Base-by-base conservation (phyloP, 2,329 filamentous ascomycete species). In the Mariannaea sp. region DNA sequence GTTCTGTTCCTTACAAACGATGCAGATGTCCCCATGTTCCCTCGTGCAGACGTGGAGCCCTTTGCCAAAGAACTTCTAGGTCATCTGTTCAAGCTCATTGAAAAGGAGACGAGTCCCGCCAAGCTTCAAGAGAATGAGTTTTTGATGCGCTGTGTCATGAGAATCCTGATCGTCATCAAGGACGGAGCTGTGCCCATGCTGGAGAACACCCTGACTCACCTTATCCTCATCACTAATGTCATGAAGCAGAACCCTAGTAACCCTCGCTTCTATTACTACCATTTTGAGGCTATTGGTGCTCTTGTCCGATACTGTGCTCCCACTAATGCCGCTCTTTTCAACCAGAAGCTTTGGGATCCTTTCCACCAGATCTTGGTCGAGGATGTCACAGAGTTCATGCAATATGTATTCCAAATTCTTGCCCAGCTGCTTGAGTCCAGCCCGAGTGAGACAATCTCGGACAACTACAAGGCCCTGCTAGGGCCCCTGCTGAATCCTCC, bases 101-200 rank as follows among this genome's bases (percentile, higher is more conserved):
- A 95, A 69, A 90, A 89, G 69, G 88, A 96, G 64, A 80, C 81
- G 4, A 87, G 89, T 9, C 88, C 95, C 1, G 85, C 93, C 60
- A 99, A 97, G 79, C 86, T 99, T 57, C 94, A 99, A 69, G 94
- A 99, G 74, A 99, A 99, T 69, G 94, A 99, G 70, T 99, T 97
- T 71, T 73, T 99, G 68, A 97, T 99, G 92, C 90, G 92, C 65
- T 99, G 94, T 67, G 91, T 97, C 51, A 99, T 99, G 94, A 85
- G 94, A 65, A 93, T 99, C 10, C 79, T 99, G 56, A 92, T 99
- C 60, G 92, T 97, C 59, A 89, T 97, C 72, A 90, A 88, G 69
- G 92, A 96, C 41, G 89, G 86, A 22, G 84, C 93, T 12, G 74
- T 86, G 2, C 81, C 86, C 1, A 85, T 94, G 42, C 80, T 88